Percentiles rank a stretch among this genome's conserved stretches.
phyloP scores from a whole-genome alignment of 2,329 filamentous ascomycete species.

The Aureobasidium sp. region DNA sequence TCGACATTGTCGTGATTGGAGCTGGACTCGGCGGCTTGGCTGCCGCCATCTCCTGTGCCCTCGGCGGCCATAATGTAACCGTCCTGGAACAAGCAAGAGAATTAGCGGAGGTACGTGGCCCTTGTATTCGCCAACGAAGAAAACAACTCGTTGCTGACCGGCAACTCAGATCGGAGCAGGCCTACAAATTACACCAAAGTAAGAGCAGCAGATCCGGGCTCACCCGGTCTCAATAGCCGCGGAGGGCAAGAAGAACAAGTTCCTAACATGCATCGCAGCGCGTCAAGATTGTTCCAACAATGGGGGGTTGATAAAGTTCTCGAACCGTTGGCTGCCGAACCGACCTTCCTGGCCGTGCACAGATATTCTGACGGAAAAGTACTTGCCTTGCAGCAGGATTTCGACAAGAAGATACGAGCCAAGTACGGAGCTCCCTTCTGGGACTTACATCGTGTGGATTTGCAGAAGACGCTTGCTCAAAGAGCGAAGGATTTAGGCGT shows the following conservation, averaged over 20 bases:
- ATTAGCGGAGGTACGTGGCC: slow-evolving; percentile 18
- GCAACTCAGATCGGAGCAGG: slow-evolving; percentile 38
- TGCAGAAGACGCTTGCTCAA: slow-evolving; percentile 46
- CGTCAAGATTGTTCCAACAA: slow-evolving; percentile 40
- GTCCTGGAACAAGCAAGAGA: slow-evolving; percentile 21
- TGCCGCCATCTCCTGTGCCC: slow-evolving; percentile 24
- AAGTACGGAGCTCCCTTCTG: slow-evolving; percentile 51
- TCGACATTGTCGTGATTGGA: slow-evolving; percentile 25
- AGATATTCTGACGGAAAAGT: slow-evolving; percentile 42
- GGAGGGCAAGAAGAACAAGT: background rate
- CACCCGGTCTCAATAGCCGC: slow-evolving; percentile 14
- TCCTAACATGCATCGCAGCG: slow-evolving; percentile 23
- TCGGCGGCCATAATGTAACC: slow-evolving; percentile 24
- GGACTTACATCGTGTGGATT: slow-evolving; percentile 54
- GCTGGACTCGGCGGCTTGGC: slow-evolving; percentile 26
- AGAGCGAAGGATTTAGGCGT: slow-evolving; percentile 47
- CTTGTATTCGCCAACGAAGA: background rate
- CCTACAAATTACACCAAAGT: slow-evolving; percentile 43
- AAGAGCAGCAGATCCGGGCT: slow-evolving; percentile 13
- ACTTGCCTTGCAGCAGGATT: slow-evolving; percentile 43
- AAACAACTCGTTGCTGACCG: background rate
- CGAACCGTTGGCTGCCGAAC: slow-evolving; percentile 31
- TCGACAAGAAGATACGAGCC: slow-evolving; percentile 42
- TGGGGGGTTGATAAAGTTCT: slow-evolving; percentile 43
- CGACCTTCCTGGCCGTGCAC: slow-evolving; percentile 42